Conservation (phyloP, 2,329 filamentous ascomycete genomes). For the Reticulascus tulasneorum region DNA sequence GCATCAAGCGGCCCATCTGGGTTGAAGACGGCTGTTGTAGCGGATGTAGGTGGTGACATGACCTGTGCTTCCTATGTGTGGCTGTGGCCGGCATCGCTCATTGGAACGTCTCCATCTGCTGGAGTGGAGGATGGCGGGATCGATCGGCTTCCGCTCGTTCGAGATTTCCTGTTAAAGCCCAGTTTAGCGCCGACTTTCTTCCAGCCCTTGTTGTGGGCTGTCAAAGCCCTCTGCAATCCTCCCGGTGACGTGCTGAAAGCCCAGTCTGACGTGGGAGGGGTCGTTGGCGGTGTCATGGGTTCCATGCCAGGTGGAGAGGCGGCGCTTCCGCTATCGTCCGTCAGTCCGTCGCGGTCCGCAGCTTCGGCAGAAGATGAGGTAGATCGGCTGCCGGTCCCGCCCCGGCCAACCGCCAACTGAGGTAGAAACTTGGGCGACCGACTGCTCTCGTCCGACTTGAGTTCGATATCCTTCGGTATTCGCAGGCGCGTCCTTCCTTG, state of each 20-base stretch:
- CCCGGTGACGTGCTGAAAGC: slow-evolving; percentile 47
- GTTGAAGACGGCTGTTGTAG: slow-evolving; percentile 21
- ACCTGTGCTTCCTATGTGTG: slow-evolving; percentile 55
- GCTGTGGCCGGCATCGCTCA: slow-evolving; percentile 30
- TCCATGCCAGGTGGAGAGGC: slow-evolving; percentile 55
- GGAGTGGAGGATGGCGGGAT: slow-evolving; percentile 41
- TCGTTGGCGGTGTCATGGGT: slow-evolving; percentile 71
- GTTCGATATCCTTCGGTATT: slow-evolving; percentile 29
- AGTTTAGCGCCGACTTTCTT: slow-evolving; percentile 62
- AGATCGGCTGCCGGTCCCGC: slow-evolving; percentile 33
- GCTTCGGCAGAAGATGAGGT: slow-evolving; percentile 42
- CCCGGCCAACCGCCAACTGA: slow-evolving; percentile 34
- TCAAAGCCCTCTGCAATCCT: slow-evolving; percentile 50
- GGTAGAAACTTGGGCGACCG: slow-evolving; percentile 45
- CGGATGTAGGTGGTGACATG: slow-evolving; percentile 45
- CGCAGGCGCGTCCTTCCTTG: slow-evolving; percentile 35
- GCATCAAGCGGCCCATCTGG: slow-evolving; percentile 15
- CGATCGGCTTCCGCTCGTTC: slow-evolving; percentile 38
- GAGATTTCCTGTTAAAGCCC: slow-evolving; percentile 52
- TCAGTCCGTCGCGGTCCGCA: slow-evolving; percentile 47
- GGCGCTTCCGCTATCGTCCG: slow-evolving; percentile 63
- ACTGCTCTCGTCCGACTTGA: slow-evolving; percentile 31
- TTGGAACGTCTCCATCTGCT: slow-evolving; percentile 29
- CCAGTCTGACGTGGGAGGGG: slow-evolving; percentile 61
- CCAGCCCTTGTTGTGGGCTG: slow-evolving; percentile 56